phyloP scores from a whole-genome alignment of 371 early-diverging fungal genomes.

The Rhizopus stolonifer region DNA sequence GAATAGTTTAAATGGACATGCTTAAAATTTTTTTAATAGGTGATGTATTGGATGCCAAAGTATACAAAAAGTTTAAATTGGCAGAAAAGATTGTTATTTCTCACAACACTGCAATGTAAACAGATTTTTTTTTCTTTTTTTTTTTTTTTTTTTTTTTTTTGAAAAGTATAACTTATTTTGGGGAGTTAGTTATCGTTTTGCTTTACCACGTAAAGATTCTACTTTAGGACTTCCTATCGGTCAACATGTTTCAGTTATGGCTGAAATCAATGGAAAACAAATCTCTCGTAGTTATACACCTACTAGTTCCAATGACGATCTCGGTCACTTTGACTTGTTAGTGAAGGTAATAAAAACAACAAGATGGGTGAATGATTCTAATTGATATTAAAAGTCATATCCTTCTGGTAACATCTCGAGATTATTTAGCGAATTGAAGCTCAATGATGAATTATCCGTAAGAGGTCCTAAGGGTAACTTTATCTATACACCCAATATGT shows the following conservation, averaged over 20 bases:
- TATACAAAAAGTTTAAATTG: constrained; percentile 81
- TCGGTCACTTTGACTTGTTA: constrained; percentile 87
- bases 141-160: no score
- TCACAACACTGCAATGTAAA: constrained; percentile 84
- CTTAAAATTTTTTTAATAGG: constrained; percentile 20
- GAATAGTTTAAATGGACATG: neutral
- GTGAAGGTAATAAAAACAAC: constrained; percentile 74
- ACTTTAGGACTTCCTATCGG: constrained; percentile 89
- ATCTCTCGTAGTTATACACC: constrained; percentile 93
- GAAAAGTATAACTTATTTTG: neutral
- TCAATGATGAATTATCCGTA: constrained; percentile 76
- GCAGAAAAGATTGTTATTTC: constrained; percentile 73
- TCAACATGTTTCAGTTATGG: constrained; percentile 90
- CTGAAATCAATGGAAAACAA: constrained; percentile 83
- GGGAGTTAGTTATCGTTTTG: constrained; percentile 79
- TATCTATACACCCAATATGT: constrained; percentile 78
- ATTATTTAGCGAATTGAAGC: constrained; percentile 60
- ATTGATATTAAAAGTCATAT: constrained; percentile 79
- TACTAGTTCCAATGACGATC: constrained; percentile 78
- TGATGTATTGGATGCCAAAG: constrained; percentile 66
- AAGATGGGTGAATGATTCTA: neutral
- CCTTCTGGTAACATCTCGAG: constrained; percentile 81
- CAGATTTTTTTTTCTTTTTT: constrained; percentile 11
- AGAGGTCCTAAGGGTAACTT: constrained; percentile 91
- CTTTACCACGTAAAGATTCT: constrained; percentile 66